A percentile compares a stretch with the other conserved stretches of the same genome.
Conservation (phyloP, 2,329 filamentous ascomycete species). For the Dactylonectria estremocensis region DNA sequence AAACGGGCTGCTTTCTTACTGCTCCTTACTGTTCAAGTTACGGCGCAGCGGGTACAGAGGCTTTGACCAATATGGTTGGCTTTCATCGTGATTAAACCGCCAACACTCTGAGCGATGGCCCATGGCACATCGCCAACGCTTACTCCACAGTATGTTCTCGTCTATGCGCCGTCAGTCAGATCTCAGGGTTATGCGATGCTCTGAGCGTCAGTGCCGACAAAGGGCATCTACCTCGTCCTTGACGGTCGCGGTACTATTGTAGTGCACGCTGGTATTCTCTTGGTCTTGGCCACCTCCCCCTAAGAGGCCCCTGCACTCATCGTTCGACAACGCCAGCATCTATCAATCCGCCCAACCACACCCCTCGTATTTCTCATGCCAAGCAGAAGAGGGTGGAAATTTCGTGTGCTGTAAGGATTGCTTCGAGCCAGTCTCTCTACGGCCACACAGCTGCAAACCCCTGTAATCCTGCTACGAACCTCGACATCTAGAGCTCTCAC, state of each 20-base stretch:
- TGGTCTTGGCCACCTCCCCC: background rate
- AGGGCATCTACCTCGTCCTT: background rate
- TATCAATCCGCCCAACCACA: background rate
- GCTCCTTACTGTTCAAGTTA: background rate
- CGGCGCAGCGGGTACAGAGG: background rate
- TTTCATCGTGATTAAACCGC: constrained; percentile 1
- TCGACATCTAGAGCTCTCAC: background rate
- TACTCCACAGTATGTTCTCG: background rate
- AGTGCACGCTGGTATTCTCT: background rate
- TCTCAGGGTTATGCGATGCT: background rate
- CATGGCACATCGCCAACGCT: background rate
- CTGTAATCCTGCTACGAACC: background rate
- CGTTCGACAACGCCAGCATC: background rate
- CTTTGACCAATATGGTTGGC: background rate
- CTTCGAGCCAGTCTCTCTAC: background rate
- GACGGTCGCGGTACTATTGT: background rate
- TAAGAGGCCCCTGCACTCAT: no score
- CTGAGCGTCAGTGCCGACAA: background rate
- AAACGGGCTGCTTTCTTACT: background rate
- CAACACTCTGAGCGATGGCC: background rate
- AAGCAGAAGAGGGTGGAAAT: background rate
- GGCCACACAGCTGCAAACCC: background rate
- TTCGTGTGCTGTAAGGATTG: background rate
- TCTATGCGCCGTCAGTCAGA: background rate
- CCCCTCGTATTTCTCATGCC: background rate